These are phyloP conservation scores for Botryosphaeria dothidea DNA, from an alignment of 2,329 filamentous ascomycete species.

Conservation along the genomic window DNA sequence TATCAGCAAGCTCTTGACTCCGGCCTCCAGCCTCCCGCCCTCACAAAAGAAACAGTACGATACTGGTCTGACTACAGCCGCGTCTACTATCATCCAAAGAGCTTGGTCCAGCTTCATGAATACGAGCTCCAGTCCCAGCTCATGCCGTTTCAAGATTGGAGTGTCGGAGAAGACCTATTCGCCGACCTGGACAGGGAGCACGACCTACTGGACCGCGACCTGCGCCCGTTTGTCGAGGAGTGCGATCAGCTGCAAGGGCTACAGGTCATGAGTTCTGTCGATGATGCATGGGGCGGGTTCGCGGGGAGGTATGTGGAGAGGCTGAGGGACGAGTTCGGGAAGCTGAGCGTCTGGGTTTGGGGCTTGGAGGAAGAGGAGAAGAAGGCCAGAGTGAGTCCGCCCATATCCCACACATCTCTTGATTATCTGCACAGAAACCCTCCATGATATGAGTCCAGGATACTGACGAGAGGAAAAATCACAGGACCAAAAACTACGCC, in stretches of 20 bases:
- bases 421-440: no score
- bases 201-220: conserved; percentile 83
- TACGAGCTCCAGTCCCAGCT: conserved; percentile 79
- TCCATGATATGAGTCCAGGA: no score
- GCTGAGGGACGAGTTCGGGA: conserved; percentile 82
- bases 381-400: background rate
- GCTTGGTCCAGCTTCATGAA: conserved; percentile 82
- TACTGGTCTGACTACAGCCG: conserved; percentile 98
- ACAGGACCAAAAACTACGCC: conserved; percentile 63
- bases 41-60: conserved; percentile 72
- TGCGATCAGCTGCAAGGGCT: conserved; percentile 90
- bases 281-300: conserved; percentile 56
- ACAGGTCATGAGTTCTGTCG: conserved; percentile 60
- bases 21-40: conserved; percentile 62
- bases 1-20: conserved; percentile 81
- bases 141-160: conserved; percentile 76
- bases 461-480: background rate
- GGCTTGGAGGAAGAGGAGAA: conserved; percentile 64
- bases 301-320: conserved; percentile 56
- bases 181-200: conserved; percentile 60
- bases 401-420: no score
- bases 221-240: conserved; percentile 86
- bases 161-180: conserved; percentile 40
- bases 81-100: conserved; percentile 88
- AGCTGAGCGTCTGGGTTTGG: conserved; percentile 79